phyloP scores from a whole-genome alignment of 2,329 filamentous ascomycete species.

The Trichoderma cornu-damae region DNA sequence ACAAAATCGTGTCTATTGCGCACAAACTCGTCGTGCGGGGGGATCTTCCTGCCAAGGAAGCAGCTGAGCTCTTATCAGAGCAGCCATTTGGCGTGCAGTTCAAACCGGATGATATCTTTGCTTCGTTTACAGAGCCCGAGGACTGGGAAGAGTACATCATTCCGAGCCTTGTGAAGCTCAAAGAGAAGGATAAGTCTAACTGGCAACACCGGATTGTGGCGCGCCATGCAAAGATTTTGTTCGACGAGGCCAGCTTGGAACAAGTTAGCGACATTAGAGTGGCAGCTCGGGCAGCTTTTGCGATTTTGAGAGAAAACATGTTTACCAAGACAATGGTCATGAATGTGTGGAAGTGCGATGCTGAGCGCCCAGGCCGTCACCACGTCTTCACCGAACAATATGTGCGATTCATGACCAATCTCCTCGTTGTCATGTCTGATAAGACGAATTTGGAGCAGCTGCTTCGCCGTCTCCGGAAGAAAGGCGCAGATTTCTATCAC shows the following conservation, averaged over 20 bases:
- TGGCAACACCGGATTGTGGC: slow-evolving; percentile 93
- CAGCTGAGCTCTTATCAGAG: slow-evolving; percentile 48
- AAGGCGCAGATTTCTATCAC: slow-evolving; percentile 68
- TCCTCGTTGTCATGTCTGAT: slow-evolving; percentile 71
- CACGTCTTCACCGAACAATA: slow-evolving; percentile 90
- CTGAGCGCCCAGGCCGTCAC: slow-evolving; percentile 75
- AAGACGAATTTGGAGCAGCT: slow-evolving; percentile 71
- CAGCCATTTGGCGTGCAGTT: slow-evolving; percentile 47
- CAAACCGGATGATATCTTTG: slow-evolving; percentile 33
- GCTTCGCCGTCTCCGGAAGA: slow-evolving; percentile 73
- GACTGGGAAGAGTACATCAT: slow-evolving; percentile 56
- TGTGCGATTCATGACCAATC: slow-evolving; percentile 70
- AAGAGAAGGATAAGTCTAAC: slow-evolving; percentile 79
- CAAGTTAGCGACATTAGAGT: slow-evolving; percentile 43
- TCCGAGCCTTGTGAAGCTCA: slow-evolving; percentile 46
- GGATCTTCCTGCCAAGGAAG: slow-evolving; percentile 45
- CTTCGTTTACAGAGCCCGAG: slow-evolving; percentile 43
- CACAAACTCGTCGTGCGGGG: slow-evolving; percentile 69
- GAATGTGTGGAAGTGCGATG: slow-evolving; percentile 92
- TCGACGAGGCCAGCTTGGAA: slow-evolving; percentile 38
- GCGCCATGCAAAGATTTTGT: slow-evolving; percentile 58
- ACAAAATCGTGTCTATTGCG: slow-evolving; percentile 77
- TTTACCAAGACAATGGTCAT: slow-evolving; percentile 94
- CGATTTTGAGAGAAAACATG: slow-evolving; percentile 65
- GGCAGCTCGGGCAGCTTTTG: slow-evolving; percentile 73